phyloP scores from a whole-genome alignment of 139 green algal genomes.

The Asterochloris erici region DNA sequence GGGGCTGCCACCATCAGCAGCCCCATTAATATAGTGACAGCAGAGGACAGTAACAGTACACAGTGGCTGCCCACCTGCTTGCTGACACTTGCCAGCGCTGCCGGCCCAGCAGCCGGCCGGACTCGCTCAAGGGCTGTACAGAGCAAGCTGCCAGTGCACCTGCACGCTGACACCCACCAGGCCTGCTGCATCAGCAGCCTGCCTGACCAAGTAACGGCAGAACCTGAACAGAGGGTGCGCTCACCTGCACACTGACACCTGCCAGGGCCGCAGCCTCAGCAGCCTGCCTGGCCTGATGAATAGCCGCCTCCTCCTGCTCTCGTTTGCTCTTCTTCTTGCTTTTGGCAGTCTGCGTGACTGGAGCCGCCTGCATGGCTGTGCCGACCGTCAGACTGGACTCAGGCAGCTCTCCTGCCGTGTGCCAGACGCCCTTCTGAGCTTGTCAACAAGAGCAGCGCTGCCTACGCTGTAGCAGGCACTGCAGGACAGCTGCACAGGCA shows the following conservation, averaged over 20 bases:
- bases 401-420: too few species aligned
- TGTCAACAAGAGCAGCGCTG: too few species aligned
- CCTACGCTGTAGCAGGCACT: too few species aligned
- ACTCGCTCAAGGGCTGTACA: background rate
- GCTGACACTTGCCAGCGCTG: too few species aligned
- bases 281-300: conserved; percentile 1
- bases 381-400: too few species aligned
- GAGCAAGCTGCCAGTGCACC: background rate
- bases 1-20: too few species aligned
- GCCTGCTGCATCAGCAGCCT: background rate
- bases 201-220: background rate
- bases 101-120: too few species aligned
- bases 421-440: too few species aligned
- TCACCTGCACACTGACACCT: conserved; percentile 10
- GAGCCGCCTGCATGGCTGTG: background rate
- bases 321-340: conserved; percentile 30
- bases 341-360: background rate
- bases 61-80: too few species aligned
- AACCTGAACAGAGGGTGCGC: background rate
- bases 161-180: background rate
- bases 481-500: too few species aligned
- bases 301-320: conserved; percentile 20
- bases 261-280: conserved; percentile 20
- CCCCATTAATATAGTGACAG: too few species aligned
- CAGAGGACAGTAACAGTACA: too few species aligned